These are phyloP conservation scores for Leccinellum rugosiceps DNA, from an alignment of 768 basidiomycete genomes.

Conservation along the genomic window DNA sequence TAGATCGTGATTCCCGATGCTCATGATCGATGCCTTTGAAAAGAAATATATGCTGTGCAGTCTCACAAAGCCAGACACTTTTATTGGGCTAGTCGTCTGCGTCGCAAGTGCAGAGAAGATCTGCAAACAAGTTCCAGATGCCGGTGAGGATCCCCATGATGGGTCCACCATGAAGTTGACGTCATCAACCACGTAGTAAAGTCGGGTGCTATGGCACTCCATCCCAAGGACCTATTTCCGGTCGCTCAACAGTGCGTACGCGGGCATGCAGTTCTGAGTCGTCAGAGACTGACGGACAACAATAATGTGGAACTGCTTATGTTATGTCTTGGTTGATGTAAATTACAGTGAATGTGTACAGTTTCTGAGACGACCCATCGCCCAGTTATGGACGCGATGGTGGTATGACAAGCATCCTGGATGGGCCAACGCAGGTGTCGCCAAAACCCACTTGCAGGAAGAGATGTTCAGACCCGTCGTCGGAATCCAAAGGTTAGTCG, in stretches of 20 bases:
- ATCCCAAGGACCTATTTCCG: conserved; percentile 68
- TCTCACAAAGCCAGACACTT: conserved; percentile 69
- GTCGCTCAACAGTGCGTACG: conserved; percentile 59
- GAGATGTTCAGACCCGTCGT: conserved; percentile 93
- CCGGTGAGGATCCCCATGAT: conserved; percentile 48
- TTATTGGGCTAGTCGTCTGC: conserved; percentile 91
- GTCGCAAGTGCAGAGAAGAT: conserved; percentile 82
- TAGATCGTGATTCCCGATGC: not conserved
- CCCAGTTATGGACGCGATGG: conserved; percentile 90
- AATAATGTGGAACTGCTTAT: conserved; percentile 63
- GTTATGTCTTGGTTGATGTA: conserved; percentile 89
- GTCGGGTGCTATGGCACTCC: conserved; percentile 74
- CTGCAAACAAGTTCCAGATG: conserved; percentile 81
- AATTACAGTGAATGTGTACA: conserved; percentile 63
- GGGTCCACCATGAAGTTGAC: not conserved
- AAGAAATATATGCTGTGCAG: conserved; percentile 85
- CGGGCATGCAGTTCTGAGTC: not conserved
- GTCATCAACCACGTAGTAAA: conserved; percentile 43
- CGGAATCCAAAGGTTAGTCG: conserved; percentile 78
- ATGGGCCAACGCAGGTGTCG: not conserved
- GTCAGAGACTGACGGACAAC: not conserved
- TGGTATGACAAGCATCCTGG: conserved; percentile 37
- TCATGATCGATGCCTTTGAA: not conserved
- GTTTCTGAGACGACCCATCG: conserved; percentile 3
- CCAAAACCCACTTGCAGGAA: conserved; percentile 45